Conservation (phyloP, 306 rosid genomes). For the apple (Malus domestica) region ASM211411v1 NC_041804.1:3820501-3821000, state of each 20-base stretch:
- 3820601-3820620: too few relatives aligned
- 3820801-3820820: neutral
- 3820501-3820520: too few relatives aligned
- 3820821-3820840: conserved; percentile 17
- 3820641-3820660: too few relatives aligned
- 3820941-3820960: neutral
- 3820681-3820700: neutral
- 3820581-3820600: too few relatives aligned
- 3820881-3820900: neutral
- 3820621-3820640: too few relatives aligned
- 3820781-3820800: neutral
- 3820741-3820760: neutral
- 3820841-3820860: conserved; percentile 11
- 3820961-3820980: neutral
- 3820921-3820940: neutral
- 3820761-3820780: neutral
- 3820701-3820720: neutral
- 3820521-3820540: too few relatives aligned
- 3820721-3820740: neutral
- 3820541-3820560: too few relatives aligned
- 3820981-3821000: conserved; percentile 2
- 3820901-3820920: neutral
- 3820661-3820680: neutral
- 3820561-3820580: too few relatives aligned
- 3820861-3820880: conserved; percentile 1